phyloP scores from a whole-genome alignment of 2,329 filamentous ascomycete species.

The Aureobasidium sp. region DNA sequence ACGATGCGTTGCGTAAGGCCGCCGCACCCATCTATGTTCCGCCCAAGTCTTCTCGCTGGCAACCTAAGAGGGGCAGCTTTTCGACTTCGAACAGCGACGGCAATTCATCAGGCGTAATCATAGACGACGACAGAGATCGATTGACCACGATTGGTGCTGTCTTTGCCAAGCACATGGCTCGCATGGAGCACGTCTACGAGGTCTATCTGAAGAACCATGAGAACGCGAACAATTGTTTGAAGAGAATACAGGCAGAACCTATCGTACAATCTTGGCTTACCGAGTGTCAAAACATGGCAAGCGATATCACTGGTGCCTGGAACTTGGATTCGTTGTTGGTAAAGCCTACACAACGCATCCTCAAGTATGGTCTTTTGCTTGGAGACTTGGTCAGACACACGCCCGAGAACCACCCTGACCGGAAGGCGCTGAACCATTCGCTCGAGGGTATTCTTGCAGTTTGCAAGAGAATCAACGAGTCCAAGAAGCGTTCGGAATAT shows the following conservation, averaged over 20 bases:
- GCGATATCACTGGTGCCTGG: constrained; percentile 89
- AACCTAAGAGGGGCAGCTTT: constrained; percentile 40
- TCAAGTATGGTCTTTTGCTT: constrained; percentile 86
- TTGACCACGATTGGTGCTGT: constrained; percentile 50
- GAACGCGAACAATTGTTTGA: constrained; percentile 53
- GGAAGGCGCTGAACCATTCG: constrained; percentile 57
- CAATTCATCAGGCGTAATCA: constrained; percentile 18
- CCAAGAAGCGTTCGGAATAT: constrained; percentile 88
- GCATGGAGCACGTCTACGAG: constrained; percentile 57
- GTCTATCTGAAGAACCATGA: constrained; percentile 58
- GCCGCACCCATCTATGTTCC: constrained; percentile 71
- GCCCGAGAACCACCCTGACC: constrained; percentile 74
- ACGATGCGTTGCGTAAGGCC: constrained; percentile 70
- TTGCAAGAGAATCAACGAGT: constrained; percentile 71
- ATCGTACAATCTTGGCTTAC: constrained; percentile 71
- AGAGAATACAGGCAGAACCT: constrained; percentile 47
- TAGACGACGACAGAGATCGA: constrained; percentile 41
- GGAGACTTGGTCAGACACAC: constrained; percentile 72
- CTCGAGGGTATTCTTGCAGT: constrained; percentile 58
- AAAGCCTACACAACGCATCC: constrained; percentile 89
- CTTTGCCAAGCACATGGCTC: constrained; percentile 46
- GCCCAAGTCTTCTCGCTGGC: constrained; percentile 45
- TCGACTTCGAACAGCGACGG: constrained; percentile 34
- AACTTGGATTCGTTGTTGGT: constrained; percentile 92
- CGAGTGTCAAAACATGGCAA: constrained; percentile 86